Percentiles rank a stretch among this genome's conserved stretches.
These are phyloP conservation scores for Penicillium aurantiogriseum DNA, from an alignment of 2,329 filamentous ascomycete genomes.

Conservation along the genomic window DNA sequence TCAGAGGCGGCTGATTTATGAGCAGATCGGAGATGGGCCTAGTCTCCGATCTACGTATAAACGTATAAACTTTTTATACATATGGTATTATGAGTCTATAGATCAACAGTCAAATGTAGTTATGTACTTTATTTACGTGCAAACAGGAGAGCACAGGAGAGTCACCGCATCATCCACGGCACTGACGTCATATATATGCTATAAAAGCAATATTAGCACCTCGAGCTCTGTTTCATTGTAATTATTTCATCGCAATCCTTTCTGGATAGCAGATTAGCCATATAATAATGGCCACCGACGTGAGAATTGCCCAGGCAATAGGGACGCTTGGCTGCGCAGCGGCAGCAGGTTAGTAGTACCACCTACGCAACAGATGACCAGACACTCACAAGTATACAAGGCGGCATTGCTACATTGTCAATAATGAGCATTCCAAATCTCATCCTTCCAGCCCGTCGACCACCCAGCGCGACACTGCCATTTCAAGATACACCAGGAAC, in stretches of 20 bases:
- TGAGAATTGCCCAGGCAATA: conserved; percentile 12
- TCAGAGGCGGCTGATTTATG: conserved; percentile 4
- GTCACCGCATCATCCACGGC: neutral
- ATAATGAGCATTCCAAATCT: conserved; percentile 23
- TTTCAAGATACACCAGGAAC: conserved; percentile 16
- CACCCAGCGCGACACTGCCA: conserved; percentile 3
- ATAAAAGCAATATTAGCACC: neutral
- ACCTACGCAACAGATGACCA: neutral
- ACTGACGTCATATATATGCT: neutral
- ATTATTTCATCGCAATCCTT: neutral
- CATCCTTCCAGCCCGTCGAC: conserved; percentile 17
- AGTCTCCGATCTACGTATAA: neutral
- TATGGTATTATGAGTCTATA: neutral
- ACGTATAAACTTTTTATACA: neutral
- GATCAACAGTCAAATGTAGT: no score
- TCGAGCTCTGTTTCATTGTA: no score
- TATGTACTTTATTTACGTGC: neutral
- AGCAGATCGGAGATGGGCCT: conserved; percentile 12
- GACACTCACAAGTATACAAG: conserved; percentile 10
- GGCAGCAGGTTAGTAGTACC: conserved; percentile 6
- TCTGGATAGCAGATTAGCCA: neutral
- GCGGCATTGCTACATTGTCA: conserved; percentile 28
- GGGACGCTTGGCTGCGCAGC: conserved; percentile 10
- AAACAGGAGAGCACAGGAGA: no score
- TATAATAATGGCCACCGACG: conserved; percentile 1